Base-by-base conservation (phyloP, 257 asterid genomes). In the Cynanchum wilfordii region DNA sequence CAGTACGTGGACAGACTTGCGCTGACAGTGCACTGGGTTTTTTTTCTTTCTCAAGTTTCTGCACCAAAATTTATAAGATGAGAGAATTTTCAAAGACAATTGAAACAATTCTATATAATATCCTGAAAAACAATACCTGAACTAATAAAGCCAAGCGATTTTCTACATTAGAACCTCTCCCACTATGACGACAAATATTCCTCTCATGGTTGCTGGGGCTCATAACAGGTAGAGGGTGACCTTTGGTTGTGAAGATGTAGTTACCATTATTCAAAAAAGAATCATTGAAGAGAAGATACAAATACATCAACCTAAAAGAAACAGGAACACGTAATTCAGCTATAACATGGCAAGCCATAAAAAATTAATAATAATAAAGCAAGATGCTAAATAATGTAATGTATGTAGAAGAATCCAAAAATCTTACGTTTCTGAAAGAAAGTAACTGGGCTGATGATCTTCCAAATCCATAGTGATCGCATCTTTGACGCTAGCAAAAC, bases 381-480 rank as follows among this genome's bases (percentile, higher is more conserved):
- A 33, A 33, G 38, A 33, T 33, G 38, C 38, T 33, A 4, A 33
- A 5, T 33, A 33, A 33, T 30, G 33, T 30, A 30, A 30, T 7
- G n/a, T 30, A 24, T 16, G 50, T 33, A 44, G 24, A 64, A 52
- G 40, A 58, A 16, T 1, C 5, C n/a, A 54, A 73, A 29, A 29
- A 42, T 73, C 94, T 89, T 80, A 91, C 99, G 90, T 94, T 84
- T 94, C 99, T 30, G 99, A 89, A 17, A 94, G 96, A 84, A 94
- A 94, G 89, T 89, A 94, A 74, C 99, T 89, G 54, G 91, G 99
- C 79, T 94, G 98, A 82, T 94, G 98, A 82, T 94, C 99, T 83
- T 94, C 99, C 78, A 88, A 73, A 79, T 91, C 86, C 99, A 91
- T 91, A 24, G 90, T 89, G 10, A 90, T 84, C 76, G 91, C 98